These are phyloP conservation scores for Alternaria atra DNA, from an alignment of 2,329 filamentous ascomycete species.

Conservation along the genomic window DNA sequence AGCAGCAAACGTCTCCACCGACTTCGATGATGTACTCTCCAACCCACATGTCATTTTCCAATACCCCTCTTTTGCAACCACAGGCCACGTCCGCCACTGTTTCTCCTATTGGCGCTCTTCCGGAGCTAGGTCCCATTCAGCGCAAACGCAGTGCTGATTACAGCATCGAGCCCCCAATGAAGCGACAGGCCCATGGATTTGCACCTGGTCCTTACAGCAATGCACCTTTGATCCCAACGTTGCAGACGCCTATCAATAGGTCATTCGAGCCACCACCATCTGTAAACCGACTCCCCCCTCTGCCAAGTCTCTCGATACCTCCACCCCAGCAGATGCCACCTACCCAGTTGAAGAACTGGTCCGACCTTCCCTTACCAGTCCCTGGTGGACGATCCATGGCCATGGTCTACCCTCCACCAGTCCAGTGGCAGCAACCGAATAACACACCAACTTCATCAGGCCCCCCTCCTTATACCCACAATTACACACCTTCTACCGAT, in stretches of 20 bases:
- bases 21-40: constrained; percentile 53
- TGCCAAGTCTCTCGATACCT: constrained; percentile 75
- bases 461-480: constrained; percentile 37
- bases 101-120: constrained; percentile 55
- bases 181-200: constrained; percentile 57
- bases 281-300: constrained; percentile 67
- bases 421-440: constrained; percentile 60
- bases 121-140: constrained; percentile 52
- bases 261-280: constrained; percentile 48
- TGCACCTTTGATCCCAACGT: constrained; percentile 45
- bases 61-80: constrained; percentile 51
- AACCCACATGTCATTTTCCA: constrained; percentile 54
- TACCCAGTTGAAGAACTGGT: constrained; percentile 51
- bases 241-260: constrained; percentile 46
- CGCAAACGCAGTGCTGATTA: constrained; percentile 69
- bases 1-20: constrained; percentile 62
- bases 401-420: constrained; percentile 73
- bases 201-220: constrained; percentile 49
- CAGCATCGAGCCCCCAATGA: constrained; percentile 64
- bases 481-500: constrained; percentile 43
- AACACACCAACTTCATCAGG: constrained; percentile 46
- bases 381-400: constrained; percentile 77
- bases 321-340: constrained; percentile 53
- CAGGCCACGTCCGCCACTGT: constrained; percentile 54
- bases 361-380: constrained; percentile 55